Conservation (phyloP, 441 rosid species). For the Bruguiera hainesii region DNA sequence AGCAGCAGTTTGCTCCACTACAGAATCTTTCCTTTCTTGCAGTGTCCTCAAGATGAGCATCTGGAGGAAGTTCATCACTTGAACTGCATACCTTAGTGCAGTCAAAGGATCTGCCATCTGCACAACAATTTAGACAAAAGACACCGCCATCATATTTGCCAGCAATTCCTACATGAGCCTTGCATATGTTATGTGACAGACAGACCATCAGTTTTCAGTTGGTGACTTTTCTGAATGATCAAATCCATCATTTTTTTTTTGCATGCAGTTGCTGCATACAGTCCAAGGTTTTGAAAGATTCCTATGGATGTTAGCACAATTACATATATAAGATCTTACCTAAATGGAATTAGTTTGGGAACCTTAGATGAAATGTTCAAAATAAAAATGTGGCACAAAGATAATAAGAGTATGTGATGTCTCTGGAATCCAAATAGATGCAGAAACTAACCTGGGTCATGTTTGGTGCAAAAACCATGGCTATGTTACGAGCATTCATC, state of each 20-base stretch:
- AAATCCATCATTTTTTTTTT: neutral
- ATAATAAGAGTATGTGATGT: neutral
- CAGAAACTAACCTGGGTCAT: slow-evolving; percentile 68
- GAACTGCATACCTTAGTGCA: slow-evolving; percentile 82
- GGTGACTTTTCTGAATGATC: neutral
- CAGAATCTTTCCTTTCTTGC: slow-evolving; percentile 59
- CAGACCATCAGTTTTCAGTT: no score
- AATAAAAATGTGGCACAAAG: neutral
- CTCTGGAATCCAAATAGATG: neutral
- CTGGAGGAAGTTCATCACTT: slow-evolving; percentile 86
- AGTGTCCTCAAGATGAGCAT: slow-evolving; percentile 54
- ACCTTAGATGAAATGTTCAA: neutral
- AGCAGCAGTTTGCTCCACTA: slow-evolving; percentile 36
- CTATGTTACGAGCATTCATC: slow-evolving; percentile 85
- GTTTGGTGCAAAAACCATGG: slow-evolving; percentile 93
- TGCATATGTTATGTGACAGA: no score
- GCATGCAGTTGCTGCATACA: slow-evolving; percentile 2
- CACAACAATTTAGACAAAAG: slow-evolving; percentile 15
- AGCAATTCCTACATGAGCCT: neutral
- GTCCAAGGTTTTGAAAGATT: neutral
- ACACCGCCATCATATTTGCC: neutral
- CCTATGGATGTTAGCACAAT: neutral
- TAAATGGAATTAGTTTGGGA: neutral
- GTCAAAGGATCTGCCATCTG: slow-evolving; percentile 93
- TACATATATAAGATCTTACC: neutral